phyloP scores from a whole-genome alignment of 2,329 filamentous ascomycete genomes.

The Penicillium sp. region DNA sequence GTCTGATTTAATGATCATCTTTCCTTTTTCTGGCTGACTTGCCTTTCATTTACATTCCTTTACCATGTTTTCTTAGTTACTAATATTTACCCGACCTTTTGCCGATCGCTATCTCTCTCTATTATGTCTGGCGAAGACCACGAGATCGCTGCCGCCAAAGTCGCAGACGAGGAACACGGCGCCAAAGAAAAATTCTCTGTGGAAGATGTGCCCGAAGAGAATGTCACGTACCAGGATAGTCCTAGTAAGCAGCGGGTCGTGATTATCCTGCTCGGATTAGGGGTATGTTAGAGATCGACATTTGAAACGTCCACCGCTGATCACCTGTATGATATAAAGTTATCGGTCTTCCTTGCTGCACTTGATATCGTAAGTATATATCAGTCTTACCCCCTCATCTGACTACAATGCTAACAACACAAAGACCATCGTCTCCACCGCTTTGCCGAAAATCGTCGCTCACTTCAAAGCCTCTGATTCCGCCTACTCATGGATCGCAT shows the following conservation, averaged over 20 bases:
- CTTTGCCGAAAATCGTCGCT: background rate
- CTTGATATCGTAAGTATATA: background rate
- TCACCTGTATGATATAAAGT: background rate
- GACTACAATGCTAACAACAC: background rate
- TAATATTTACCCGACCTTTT: background rate
- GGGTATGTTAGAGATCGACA: background rate
- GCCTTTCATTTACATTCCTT: background rate
- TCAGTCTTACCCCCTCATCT: background rate
- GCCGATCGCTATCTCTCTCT: background rate
- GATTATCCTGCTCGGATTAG: slow-evolving; percentile 1
- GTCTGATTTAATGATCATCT: background rate
- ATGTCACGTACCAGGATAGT: background rate
- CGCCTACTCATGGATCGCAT: slow-evolving; percentile 4
- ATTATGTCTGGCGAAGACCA: background rate
- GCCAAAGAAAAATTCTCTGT: background rate
- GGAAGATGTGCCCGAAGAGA: background rate
- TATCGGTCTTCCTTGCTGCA: slow-evolving; percentile 1
- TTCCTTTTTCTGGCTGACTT: background rate
- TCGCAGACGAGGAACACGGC: background rate
- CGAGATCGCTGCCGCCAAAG: background rate
- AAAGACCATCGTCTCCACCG: slow-evolving; percentile 3
- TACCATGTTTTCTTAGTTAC: background rate
- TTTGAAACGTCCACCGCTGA: background rate
- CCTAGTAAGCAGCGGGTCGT: background rate
- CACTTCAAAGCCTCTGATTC: slow-evolving; percentile 4